These are phyloP conservation scores for Oryza meyeriana DNA, from an alignment of 176 grass and related monocot genomes.

Conservation along the genomic window DNA sequence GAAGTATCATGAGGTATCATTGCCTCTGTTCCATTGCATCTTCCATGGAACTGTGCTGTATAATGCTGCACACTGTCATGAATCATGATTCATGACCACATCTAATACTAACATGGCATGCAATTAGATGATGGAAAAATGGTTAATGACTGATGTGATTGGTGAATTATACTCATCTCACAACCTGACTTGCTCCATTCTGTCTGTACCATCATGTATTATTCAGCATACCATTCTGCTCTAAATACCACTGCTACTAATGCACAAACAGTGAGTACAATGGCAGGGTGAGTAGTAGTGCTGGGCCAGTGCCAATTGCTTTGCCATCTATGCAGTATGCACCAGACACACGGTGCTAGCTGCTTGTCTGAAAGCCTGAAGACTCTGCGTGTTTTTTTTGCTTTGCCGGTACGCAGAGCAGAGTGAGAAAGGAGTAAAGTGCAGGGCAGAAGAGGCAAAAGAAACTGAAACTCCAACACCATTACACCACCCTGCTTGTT, in stretches of 20 bases:
- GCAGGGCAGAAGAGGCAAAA: neutral
- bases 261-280: neutral
- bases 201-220: neutral
- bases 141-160: neutral
- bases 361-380: neutral
- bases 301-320: neutral
- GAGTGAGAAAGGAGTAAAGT: neutral
- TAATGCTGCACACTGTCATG: neutral
- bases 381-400: neutral
- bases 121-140: neutral
- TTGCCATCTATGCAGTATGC: neutral
- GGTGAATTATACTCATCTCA: neutral
- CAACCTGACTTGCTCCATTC: neutral
- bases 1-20: slow-evolving; percentile 5
- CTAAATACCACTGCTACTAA: neutral
- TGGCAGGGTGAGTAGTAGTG: neutral
- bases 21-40: neutral
- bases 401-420: neutral
- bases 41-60: neutral
- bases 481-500: too few species aligned
- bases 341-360: neutral
- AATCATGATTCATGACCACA: neutral
- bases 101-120: too few species aligned
- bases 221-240: neutral
- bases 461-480: neutral